A percentile compares a stretch with the other conserved stretches of the same genome.
Evolutionary conservation across 2,329 filamentous ascomycete species (phyloP).

Genomic region (Hypoxylon sp.): DNA sequence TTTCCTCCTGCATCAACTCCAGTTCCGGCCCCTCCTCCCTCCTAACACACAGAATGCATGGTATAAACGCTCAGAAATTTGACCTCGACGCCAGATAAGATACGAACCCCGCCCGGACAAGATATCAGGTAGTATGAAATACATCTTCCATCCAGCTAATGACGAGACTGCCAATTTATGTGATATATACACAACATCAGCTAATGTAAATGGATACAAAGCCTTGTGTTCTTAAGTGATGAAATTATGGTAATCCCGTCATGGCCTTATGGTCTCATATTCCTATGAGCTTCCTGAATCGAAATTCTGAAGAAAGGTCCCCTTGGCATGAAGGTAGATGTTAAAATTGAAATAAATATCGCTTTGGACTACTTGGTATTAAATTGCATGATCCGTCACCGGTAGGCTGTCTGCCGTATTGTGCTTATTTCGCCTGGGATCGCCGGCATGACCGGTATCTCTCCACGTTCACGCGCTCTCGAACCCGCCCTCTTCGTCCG

Average conservation of each 20-base stretch:
- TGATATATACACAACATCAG: conserved; percentile 27
- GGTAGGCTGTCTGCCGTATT: conserved; percentile 47
- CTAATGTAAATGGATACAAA: neutral
- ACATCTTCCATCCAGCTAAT: conserved; percentile 6
- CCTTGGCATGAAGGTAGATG: neutral
- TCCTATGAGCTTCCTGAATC: conserved; percentile 5
- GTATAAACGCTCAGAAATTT: conserved; percentile 33
- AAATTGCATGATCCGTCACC: conserved; percentile 37
- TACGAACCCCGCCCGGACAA: conserved; percentile 9
- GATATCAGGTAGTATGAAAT: conserved; percentile 12
- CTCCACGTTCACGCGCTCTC: conserved; percentile 53
- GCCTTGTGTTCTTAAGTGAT: conserved; percentile 8
- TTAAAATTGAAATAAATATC: conserved; percentile 18
- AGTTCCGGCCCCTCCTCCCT: neutral
- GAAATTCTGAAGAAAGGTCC: conserved; percentile 2
- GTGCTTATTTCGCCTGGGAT: conserved; percentile 46
- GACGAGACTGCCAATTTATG: conserved; percentile 4
- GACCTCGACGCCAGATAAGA: conserved; percentile 20
- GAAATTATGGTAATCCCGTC: conserved; percentile 1
- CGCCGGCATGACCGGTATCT: conserved; percentile 50
- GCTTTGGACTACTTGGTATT: conserved; percentile 29
- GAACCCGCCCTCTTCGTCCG: conserved; percentile 65
- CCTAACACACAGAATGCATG: conserved; percentile 30
- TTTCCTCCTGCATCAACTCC: neutral
- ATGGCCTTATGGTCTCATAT: conserved; percentile 5